Percentiles rank a stretch among this genome's conserved stretches.
These are phyloP conservation scores for Clavulina sp. DNA, from an alignment of 768 basidiomycete species.

Conservation along the genomic window DNA sequence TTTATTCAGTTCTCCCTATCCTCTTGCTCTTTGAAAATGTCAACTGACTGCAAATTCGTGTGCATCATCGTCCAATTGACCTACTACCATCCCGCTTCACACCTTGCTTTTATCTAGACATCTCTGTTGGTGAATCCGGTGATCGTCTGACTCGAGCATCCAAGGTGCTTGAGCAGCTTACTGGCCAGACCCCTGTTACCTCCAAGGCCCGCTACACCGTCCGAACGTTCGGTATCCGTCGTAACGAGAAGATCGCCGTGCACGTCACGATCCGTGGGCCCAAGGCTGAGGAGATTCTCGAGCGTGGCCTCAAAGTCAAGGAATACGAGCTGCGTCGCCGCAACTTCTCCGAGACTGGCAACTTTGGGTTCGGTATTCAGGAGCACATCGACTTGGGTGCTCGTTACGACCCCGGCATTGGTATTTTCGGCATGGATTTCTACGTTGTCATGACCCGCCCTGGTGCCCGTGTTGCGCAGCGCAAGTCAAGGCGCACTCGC, in stretches of 20 bases:
- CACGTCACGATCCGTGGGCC: slow-evolving; percentile 98
- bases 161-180: slow-evolving; percentile 98
- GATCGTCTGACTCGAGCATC: slow-evolving; percentile 97
- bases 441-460: slow-evolving; percentile 95
- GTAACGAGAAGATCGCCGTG: slow-evolving; percentile 99
- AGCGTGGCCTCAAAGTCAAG: slow-evolving; percentile 98
- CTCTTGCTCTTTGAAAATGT: neutral
- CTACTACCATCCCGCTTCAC: neutral
- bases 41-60: no score
- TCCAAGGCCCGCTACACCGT: slow-evolving; percentile 99
- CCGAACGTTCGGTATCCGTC: slow-evolving; percentile 95
- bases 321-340: slow-evolving; percentile 95
- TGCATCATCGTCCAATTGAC: neutral
- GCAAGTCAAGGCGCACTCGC: slow-evolving; percentile 76
- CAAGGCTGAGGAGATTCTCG: slow-evolving; percentile 98
- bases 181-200: slow-evolving; percentile 97
- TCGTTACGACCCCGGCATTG: slow-evolving; percentile 93
- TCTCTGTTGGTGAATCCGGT: slow-evolving; percentile 99
- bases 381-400: slow-evolving; percentile 99
- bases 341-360: slow-evolving; percentile 97
- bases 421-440: slow-evolving; percentile 99
- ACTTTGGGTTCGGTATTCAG: slow-evolving; percentile 99
- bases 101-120: slow-evolving; percentile 41
- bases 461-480: slow-evolving; percentile 74
- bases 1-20: neutral